Percentiles rank a stretch among this genome's conserved stretches.
phyloP scores from a whole-genome alignment of 257 asterid genomes.

The Lantana camara region DNA sequence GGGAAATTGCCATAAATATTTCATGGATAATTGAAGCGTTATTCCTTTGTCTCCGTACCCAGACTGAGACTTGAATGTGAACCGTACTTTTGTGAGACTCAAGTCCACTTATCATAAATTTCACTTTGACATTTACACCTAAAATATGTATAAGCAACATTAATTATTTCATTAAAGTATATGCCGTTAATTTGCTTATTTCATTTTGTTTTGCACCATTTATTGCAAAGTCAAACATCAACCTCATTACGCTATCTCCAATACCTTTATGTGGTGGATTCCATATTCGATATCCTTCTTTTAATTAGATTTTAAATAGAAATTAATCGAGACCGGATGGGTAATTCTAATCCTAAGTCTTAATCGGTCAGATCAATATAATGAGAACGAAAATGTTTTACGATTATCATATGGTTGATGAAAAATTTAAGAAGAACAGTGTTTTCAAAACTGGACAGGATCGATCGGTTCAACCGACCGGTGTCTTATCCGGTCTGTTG shows the following conservation, averaged over 20 bases:
- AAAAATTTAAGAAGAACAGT: no score
- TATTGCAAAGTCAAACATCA: slow-evolving; percentile 25
- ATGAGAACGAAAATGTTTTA: no score
- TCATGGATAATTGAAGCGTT: slow-evolving; percentile 15
- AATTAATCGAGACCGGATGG: no score
- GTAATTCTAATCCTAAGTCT: no score
- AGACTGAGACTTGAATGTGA: neutral
- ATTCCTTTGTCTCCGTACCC: slow-evolving; percentile 30
- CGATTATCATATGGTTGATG: no score
- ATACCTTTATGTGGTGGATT: neutral
- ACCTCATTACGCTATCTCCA: slow-evolving; percentile 12
- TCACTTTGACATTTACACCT: slow-evolving; percentile 24
- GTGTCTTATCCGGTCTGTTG: no score
- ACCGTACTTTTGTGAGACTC: slow-evolving; percentile 44
- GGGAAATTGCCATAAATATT: neutral
- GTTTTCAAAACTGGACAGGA: no score
- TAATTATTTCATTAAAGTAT: neutral
- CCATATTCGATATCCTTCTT: no score
- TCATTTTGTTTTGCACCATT: slow-evolving; percentile 16
- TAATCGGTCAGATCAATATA: no score
- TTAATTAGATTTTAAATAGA: no score
- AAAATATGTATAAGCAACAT: slow-evolving; percentile 15
- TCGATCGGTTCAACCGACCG: no score
- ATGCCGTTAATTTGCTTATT: no score
- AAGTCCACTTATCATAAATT: slow-evolving; percentile 52